Evolutionary conservation across 176 grass and related monocot genomes (phyloP), one percentile per base, ranked within the genome.

Genomic region (Zoysia pacifica): DNA sequence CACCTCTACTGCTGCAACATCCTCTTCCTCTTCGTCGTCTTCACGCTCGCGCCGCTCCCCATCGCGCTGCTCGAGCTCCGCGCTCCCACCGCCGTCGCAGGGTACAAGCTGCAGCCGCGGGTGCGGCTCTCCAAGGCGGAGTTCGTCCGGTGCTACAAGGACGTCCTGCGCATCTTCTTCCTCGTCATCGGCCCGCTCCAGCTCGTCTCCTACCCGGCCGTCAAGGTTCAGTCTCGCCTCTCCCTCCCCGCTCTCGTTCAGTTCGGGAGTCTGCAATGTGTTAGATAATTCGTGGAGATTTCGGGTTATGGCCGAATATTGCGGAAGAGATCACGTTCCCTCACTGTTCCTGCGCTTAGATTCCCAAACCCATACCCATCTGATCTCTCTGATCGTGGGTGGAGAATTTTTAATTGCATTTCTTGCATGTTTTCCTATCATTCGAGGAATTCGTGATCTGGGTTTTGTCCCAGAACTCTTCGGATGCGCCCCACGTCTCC

Each of bases 31-130:
- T 80, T 97, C 70, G 59, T 76, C 85, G 79, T 94, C 73, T 93
- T 89, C 86, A 90, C 89, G 9, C 35, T 93, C 6, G 92, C 85
- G 9, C 95, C 94, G 72, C 95, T 97, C 39, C 95, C 95, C 54
- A 39, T 94, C 83, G 87, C 90, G 42, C 76, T 97, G 7, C 67
- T 97, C 77, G 94, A 97, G 81, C 87, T 94, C 56, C 72, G 84
- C 39, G 48, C 80, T 18, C 90, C 91, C 10, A 71, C 74, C 13
- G 54, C 82, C 12, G 72, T 92, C 1, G 46, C 48, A 28, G 28
- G 86, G 0, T 97, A 89, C 89, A 97, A 97, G 83, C 81, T 94
- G 82, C 95, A 97, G 92, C 92, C 95, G 0, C 78, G 87, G 74
- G 87, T 97, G 73, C 79, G 75, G 2, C 92, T 87, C 74, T 16